Evolutionary conservation across 495 filamentous ascomycete genomes (phyloP), one percentile per base, ranked within the genome.

Genomic region (Bathelium albidoporum): DNA sequence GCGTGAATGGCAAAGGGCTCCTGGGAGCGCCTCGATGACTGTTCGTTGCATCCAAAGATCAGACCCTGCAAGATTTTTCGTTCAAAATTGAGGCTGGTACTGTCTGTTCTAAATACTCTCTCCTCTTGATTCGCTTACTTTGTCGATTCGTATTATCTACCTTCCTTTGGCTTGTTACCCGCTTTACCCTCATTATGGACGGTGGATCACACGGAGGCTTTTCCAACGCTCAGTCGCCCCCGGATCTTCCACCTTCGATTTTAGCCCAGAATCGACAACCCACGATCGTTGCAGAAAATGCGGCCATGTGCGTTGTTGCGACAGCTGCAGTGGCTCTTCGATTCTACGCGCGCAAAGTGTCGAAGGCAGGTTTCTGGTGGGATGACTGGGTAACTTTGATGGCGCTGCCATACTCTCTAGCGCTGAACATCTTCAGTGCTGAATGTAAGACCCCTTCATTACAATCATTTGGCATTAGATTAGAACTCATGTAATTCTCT

Each of bases 351-450:
- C 20, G 49, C 22, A 55, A 55, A 29, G 49, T 20, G 20, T 55
- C 49, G 2, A 55, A 29, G 16, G 49, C 49, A 28, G 49, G 49
- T 20, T 55, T 55, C 29, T 55, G 49, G 49, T 55, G 49, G 49
- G 49, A 55, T 29, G 49, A 55, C 20, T 55, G 49, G 49, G 49
- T 55, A 11, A 55, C 49, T 55, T 20, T 55, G 24, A 55, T 55
- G n/a, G 49, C 49, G 7, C 49, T 55, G 2, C 49, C 49, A 28
- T 55, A 55, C 16, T 55, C 49, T 29, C 24, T 55, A 24, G 49
- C 49, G 29, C 9, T 55, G 5, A 55, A 55, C 20, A 55, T 55
- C 49, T 55, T 55, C 24, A 55, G 49, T 16, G 49, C 49, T 16
- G 49, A 26, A 29, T 55, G 49, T 55, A 16, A 55, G 49, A 9